Evolutionary conservation across 768 basidiomycete genomes (phyloP), one percentile per base, ranked within the genome.

Genomic region (Russula brevipes): DNA sequence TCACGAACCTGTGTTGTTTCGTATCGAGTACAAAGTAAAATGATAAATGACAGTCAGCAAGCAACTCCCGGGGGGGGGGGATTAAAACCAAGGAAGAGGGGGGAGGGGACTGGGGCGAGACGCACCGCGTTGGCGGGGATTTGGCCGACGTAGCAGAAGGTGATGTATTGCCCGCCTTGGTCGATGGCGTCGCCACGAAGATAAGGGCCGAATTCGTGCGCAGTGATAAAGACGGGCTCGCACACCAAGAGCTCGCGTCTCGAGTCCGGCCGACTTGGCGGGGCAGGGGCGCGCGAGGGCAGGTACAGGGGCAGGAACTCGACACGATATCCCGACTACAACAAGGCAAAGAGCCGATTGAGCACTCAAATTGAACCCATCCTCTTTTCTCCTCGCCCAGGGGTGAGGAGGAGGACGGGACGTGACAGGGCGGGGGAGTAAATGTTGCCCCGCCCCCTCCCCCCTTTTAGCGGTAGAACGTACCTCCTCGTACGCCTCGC

Each of bases 401-500:
- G 12, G 41, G 35, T 36, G 47, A 30, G n/a, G 51, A 6, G 10
- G 4, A n/a, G 16, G 24, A 24, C 3, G 33, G n/a, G 36, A n/a
- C 14, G 30, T 14, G 41, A 4, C 1, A 16, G 16, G 14, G 16
- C 41, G 41, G 16, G 16, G 41, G 41, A 4, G 41, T 14, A 12
- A 12, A 39, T 12, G 38, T 39, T 39, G 7, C 38, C 38, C 38
- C 38, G 38, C 38, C 24, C 24, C 24, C 24, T 24, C 24, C 24
- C 24, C 24, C 24, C 24, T 24, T 24, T 24, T 14, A 30, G 31
- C 47, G 14, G 16, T 5, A 49, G 16, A 49, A 45, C 19, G 53
- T 61, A 85, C 85, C 81, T 87, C 86, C 70, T 88, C 86, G 69
- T 85, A 82, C 4, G 82, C 86, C 73, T 88, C 86, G 50, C 87